phyloP scores from a whole-genome alignment of 2,329 filamentous ascomycete species.

The Penicillium brevicompactum region DNA sequence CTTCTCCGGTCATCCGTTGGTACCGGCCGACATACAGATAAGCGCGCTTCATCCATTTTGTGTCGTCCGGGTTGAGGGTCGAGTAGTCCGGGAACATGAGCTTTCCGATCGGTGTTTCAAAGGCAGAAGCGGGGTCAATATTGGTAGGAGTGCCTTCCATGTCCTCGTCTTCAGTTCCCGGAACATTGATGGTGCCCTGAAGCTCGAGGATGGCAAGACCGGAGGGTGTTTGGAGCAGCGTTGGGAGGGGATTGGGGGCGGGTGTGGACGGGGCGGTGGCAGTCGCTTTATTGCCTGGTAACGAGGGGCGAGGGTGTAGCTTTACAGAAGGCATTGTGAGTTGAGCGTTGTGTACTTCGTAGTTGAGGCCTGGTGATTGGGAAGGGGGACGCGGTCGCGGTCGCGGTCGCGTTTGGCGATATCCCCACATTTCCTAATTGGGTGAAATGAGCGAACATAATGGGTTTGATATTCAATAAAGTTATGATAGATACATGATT shows the following conservation, averaged over 20 bases:
- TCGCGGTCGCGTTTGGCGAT: constrained; percentile 13
- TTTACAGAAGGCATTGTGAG: constrained; percentile 43
- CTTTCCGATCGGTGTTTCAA: constrained; percentile 65
- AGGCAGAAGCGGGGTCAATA: constrained; percentile 18
- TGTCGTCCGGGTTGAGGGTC: constrained; percentile 55
- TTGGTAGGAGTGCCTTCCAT: constrained; percentile 16
- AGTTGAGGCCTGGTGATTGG: not conserved
- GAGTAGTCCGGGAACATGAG: constrained; percentile 78
- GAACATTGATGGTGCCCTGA: constrained; percentile 85
- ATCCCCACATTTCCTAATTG: constrained; percentile 16
- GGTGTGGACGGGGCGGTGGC: constrained; percentile 5
- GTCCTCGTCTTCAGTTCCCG: constrained; percentile 31
- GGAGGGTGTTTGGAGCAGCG: constrained; percentile 83
- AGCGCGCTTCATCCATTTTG: constrained; percentile 85
- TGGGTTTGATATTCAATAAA: too few relatives aligned
- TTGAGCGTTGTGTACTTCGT: not conserved
- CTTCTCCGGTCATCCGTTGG: constrained; percentile 84
- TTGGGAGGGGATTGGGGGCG: constrained; percentile 65
- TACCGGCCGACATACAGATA: constrained; percentile 87
- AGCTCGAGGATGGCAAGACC: constrained; percentile 90
- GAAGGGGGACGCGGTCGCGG: constrained; percentile 16
- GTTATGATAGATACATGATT: not conserved
- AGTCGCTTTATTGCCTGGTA: constrained; percentile 1
- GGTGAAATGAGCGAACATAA: not conserved
- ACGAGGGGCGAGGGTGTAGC: constrained; percentile 34